Base-by-base conservation (phyloP, 176 grass and related monocot species). In the Zoysia japonica region DNA sequence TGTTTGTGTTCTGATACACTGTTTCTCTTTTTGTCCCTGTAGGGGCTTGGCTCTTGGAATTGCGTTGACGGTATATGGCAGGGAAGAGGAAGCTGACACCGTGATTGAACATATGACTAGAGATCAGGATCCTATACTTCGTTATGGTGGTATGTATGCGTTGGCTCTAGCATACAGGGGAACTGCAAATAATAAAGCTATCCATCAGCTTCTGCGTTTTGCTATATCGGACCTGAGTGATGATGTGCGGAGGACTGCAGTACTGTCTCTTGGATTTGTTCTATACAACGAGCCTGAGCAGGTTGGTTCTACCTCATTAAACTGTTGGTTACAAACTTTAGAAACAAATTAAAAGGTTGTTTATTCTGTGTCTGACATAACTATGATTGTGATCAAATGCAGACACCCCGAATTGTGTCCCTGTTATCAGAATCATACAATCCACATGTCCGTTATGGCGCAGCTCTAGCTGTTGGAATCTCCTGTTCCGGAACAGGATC, bases 101-200 rank as follows among this genome's bases (percentile, higher is more conserved):
- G 85, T 89, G 87, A 95, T 95, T 59, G 89, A 91, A 79, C 89
- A 95, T 80, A 85, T 95, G 87, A 95, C 89, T 65, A 89, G 89
- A 84, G 92, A 95, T 57, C 92, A 95, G 80, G 92, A 95, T 82
- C 92, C 92, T 70, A 95, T 95, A 87, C 74, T 95, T 65, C 84
- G 92, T 67, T 92, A 96, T 82, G 90, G 93, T 57, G 93, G 93
- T 67, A 96, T 92, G 93, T 96, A 96, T 1, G 93, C 93, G 49
- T 87, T 96, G 69, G 90, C 84, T 71, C 87, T 96, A 75, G 93
- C 87, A 51, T 96, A 96, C 84, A 90, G 87, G 57, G 93, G 93
- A 68, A 92, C 90, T 62, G 76, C 90, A 78, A 96, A 96, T 70
- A 96, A 96, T 77, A 96, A 92, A 80, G 90, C 90, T 78, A 96